Evolutionary conservation across 2,329 filamentous ascomycete species (phyloP).

Genomic region (Colletotrichum simmondsii): DNA sequence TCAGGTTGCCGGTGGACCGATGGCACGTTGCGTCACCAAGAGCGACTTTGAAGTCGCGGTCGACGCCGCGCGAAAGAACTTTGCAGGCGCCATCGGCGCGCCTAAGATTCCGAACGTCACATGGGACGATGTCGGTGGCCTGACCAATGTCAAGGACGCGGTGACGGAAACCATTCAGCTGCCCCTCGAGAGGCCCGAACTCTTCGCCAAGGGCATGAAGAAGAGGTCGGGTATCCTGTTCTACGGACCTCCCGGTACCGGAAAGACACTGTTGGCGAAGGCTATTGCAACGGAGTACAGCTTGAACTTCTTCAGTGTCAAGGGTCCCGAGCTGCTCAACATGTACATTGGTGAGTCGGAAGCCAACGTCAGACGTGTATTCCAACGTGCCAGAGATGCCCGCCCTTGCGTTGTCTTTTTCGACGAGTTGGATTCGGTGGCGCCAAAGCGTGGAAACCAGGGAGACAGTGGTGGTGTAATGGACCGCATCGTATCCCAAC

Average conservation of each 20-base stretch:
- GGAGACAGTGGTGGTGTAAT: conserved; percentile 97
- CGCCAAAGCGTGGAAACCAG: conserved; percentile 96
- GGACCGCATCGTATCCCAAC: conserved; percentile 95
- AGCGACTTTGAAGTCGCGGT: conserved; percentile 92
- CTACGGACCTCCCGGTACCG: conserved; percentile 90
- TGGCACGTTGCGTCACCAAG: conserved; percentile 81
- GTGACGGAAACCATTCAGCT: conserved; percentile 96
- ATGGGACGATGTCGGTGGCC: conserved; percentile 95
- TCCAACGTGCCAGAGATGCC: conserved; percentile 87
- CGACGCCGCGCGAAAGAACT: conserved; percentile 95
- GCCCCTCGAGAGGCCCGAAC: conserved; percentile 88
- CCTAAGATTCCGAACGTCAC: conserved; percentile 98
- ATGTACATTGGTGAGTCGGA: conserved; percentile 98
- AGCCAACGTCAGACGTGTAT: conserved; percentile 89
- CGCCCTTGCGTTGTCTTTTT: conserved; percentile 93
- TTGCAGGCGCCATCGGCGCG: conserved; percentile 95
- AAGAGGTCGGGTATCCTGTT: conserved; percentile 91
- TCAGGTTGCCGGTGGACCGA: conserved; percentile 85
- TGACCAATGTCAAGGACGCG: conserved; percentile 96
- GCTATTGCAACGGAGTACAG: conserved; percentile 94
- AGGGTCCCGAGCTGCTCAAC: conserved; percentile 90
- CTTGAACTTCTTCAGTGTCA: conserved; percentile 94
- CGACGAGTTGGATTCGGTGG: conserved; percentile 91
- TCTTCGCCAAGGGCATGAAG: conserved; percentile 98
- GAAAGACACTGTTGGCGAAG: conserved; percentile 92